These are phyloP conservation scores for Dryadomyces sulphureus DNA, from an alignment of 2,329 filamentous ascomycete genomes.

Conservation along the genomic window DNA sequence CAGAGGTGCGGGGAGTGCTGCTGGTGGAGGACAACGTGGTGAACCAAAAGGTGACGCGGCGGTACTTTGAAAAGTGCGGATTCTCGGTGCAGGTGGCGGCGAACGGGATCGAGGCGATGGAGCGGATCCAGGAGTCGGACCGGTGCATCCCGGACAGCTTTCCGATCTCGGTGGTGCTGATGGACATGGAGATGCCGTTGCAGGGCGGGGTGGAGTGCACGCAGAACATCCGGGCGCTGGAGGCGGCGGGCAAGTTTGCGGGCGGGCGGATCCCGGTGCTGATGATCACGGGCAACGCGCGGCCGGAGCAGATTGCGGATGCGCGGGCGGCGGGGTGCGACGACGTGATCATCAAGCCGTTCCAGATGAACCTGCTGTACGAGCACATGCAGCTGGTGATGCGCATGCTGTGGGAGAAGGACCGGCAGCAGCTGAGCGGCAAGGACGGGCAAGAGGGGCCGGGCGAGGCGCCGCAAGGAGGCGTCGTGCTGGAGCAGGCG, in stretches of 20 bases:
- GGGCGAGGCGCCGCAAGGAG: neutral
- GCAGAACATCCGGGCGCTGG: conserved; percentile 45
- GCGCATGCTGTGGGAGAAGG: conserved; percentile 7
- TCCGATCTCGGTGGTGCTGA: conserved; percentile 47
- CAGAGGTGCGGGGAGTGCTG: conserved; percentile 28
- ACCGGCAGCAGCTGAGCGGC: neutral
- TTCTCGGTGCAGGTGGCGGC: conserved; percentile 39
- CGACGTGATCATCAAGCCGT: conserved; percentile 59
- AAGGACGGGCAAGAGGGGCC: neutral
- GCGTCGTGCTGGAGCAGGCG: neutral
- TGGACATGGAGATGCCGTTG: conserved; percentile 67
- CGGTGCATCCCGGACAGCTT: conserved; percentile 13
- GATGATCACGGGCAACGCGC: conserved; percentile 53
- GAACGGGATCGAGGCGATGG: conserved; percentile 40
- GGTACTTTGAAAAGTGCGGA: conserved; percentile 33
- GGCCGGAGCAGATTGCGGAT: conserved; percentile 42
- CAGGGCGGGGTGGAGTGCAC: conserved; percentile 58
- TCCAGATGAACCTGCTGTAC: conserved; percentile 45
- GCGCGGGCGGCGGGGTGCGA: conserved; percentile 39
- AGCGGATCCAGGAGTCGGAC: conserved; percentile 24
- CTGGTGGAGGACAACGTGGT: conserved; percentile 48
- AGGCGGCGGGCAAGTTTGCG: conserved; percentile 34
- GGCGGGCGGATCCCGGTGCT: conserved; percentile 45
- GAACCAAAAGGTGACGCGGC: conserved; percentile 41
- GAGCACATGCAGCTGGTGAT: conserved; percentile 42